Conservation (phyloP, 192 early-diverging fungal genomes). For the Mortierella claussenii region DNA sequence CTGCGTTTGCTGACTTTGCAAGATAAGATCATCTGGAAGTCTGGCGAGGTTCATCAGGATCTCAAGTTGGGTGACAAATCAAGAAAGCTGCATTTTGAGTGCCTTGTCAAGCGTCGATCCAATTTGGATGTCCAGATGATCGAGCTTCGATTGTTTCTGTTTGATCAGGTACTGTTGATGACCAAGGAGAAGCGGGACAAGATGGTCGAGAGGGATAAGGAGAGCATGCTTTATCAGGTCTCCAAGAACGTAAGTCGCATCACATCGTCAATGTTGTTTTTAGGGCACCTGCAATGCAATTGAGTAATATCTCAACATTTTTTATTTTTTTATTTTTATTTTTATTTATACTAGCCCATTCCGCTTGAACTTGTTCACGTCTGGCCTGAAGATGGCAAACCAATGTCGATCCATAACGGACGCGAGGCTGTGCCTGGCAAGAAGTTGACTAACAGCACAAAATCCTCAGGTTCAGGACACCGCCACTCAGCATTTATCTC, state of each 20-base stretch:
- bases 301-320: background rate
- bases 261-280: background rate
- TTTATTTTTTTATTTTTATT: constrained; percentile 1
- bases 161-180: constrained; percentile 89
- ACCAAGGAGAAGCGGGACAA: constrained; percentile 73
- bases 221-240: constrained; percentile 63
- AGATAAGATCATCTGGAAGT: constrained; percentile 46
- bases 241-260: constrained; percentile 40
- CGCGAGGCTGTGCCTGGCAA: constrained; percentile 23
- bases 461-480: constrained; percentile 39
- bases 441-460: constrained; percentile 41
- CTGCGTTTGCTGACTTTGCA: constrained; percentile 24
- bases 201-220: constrained; percentile 61
- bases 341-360: constrained; percentile 69
- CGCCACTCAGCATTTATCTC: constrained; percentile 31
- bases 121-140: constrained; percentile 65
- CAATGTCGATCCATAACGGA: constrained; percentile 8
- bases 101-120: constrained; percentile 74
- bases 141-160: constrained; percentile 84
- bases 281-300: background rate
- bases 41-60: constrained; percentile 60
- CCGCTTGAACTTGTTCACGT: constrained; percentile 81
- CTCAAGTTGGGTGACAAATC: constrained; percentile 75
- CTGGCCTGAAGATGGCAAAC: constrained; percentile 59
- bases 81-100: constrained; percentile 82